A percentile compares a stretch with the other conserved stretches of the same genome.
phyloP scores from a whole-genome alignment of 2,329 filamentous ascomycete species.

The Penicillium sp. region DNA sequence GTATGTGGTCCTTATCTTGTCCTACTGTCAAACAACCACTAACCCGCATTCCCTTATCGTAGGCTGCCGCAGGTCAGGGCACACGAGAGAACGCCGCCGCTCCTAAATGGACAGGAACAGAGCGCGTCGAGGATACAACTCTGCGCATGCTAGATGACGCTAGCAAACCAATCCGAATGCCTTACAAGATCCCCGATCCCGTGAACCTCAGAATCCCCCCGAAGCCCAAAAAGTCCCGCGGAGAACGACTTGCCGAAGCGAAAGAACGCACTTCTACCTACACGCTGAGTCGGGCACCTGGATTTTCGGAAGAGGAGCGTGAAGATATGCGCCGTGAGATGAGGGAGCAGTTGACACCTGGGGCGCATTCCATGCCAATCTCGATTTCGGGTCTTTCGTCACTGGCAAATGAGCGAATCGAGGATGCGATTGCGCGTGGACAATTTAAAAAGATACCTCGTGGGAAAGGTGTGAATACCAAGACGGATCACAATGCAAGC shows the following conservation, averaged over 20 bases:
- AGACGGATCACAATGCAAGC: constrained; percentile 75
- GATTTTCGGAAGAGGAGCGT: constrained; percentile 67
- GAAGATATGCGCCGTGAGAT: constrained; percentile 70
- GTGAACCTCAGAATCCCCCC: constrained; percentile 46
- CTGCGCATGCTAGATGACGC: constrained; percentile 73
- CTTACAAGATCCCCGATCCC: constrained; percentile 41
- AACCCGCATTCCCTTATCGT: background rate
- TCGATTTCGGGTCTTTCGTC: constrained; percentile 75
- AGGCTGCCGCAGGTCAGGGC: constrained; percentile 62
- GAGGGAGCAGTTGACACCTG: constrained; percentile 74
- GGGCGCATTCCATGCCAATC: constrained; percentile 69
- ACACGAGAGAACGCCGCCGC: constrained; percentile 66
- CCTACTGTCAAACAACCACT: background rate
- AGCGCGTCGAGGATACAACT: constrained; percentile 70
- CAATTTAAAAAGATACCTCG: constrained; percentile 83
- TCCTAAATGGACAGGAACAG: constrained; percentile 73
- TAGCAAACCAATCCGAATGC: constrained; percentile 53
- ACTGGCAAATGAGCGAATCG: constrained; percentile 86
- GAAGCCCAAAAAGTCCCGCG: constrained; percentile 43
- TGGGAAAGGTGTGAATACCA: constrained; percentile 66
- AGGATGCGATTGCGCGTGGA: constrained; percentile 86
- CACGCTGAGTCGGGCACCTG: constrained; percentile 51
- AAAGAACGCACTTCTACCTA: constrained; percentile 59
- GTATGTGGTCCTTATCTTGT: constrained; percentile 26
- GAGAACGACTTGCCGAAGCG: constrained; percentile 55